Evolutionary conservation across 2,329 filamentous ascomycete species (phyloP), one percentile per base, ranked within the genome.

Genomic region (Talaromyces rugulosus): DNA sequence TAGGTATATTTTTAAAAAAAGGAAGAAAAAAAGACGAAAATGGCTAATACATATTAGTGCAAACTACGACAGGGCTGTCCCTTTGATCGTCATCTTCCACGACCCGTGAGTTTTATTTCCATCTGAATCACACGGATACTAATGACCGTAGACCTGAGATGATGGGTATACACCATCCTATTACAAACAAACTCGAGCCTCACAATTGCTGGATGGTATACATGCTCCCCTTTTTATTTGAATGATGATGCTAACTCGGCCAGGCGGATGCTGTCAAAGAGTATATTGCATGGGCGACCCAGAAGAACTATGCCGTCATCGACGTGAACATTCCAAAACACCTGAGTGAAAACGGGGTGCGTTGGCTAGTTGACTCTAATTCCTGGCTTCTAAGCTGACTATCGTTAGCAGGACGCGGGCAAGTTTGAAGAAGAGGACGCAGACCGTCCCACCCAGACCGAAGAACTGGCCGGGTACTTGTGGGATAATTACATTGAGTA

Each of bases 401-500:
- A 59, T 58, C 23, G 33, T 51, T 57, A 56, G 63, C 18, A 59
- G 28, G 54, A 18, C 23, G 9, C 55, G 5, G 67, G 66, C 23
- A 68, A 66, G 64, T 77, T 82, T 51, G 74, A 89, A 64, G 80
- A 81, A 7, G 74, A 78, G 8, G 71, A 77, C 63, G 77, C 66
- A 67, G 77, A 72, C 60, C 85, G 85, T 74, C 87, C 85, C 63
- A 73, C 73, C 28, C 81, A 81, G 59, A 83, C 82, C 0, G 87
- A 89, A 64, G 88, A 94, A 64, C 80, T 97, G 11, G 86, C 94
- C 4, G 87, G 85, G 63, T 98, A 96, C 71, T 80, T 99, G 14
- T 99, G 95, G 95, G 93, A 97, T 69, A 99, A 99, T 72, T 97
- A 97, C 71, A 87, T 99, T 23, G 91, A 96, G 80, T 86, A 75